A percentile compares a stretch with the other conserved stretches of the same genome.
Conservation (phyloP, 768 basidiomycete species). For the Tubosaeta sp. region DNA sequence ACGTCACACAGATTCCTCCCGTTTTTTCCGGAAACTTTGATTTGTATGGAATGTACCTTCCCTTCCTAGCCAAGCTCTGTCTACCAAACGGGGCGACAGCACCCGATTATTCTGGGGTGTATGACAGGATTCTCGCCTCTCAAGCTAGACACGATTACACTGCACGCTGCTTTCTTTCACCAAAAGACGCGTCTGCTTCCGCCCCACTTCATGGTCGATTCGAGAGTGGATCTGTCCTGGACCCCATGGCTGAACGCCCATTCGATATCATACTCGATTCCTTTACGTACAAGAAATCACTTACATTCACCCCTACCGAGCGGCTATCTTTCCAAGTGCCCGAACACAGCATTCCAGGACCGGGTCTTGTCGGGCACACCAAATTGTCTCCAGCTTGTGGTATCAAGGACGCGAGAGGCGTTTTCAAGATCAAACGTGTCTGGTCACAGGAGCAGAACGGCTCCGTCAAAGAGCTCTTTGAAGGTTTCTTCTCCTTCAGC, state of each 20-base stretch:
- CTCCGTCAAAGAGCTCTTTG: slow-evolving; percentile 34
- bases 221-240: slow-evolving; percentile 21
- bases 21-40: slow-evolving; percentile 36
- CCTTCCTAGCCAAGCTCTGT: slow-evolving; percentile 33
- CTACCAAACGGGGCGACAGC: slow-evolving; percentile 24
- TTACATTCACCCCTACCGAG: slow-evolving; percentile 28
- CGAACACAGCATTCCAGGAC: slow-evolving; percentile 16
- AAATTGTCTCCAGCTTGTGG: slow-evolving; percentile 28
- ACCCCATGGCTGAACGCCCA: slow-evolving; percentile 35
- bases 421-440: slow-evolving; percentile 33
- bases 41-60: slow-evolving; percentile 37
- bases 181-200: not conserved
- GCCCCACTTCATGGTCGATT: slow-evolving; percentile 24
- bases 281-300: slow-evolving; percentile 22
- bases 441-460: slow-evolving; percentile 27
- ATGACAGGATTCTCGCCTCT: slow-evolving; percentile 34
- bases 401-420: slow-evolving; percentile 31
- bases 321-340: slow-evolving; percentile 23
- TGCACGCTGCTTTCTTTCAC: slow-evolving; percentile 28
- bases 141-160: slow-evolving; percentile 38
- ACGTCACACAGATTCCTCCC: slow-evolving; percentile 5
- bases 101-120: slow-evolving; percentile 29
- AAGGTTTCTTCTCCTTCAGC: slow-evolving; percentile 36
- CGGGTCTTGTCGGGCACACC: slow-evolving; percentile 28
- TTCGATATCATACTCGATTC: slow-evolving; percentile 29